Evolutionary conservation across 2,329 filamentous ascomycete genomes (phyloP).

Genomic region (Didymella glomerata): DNA sequence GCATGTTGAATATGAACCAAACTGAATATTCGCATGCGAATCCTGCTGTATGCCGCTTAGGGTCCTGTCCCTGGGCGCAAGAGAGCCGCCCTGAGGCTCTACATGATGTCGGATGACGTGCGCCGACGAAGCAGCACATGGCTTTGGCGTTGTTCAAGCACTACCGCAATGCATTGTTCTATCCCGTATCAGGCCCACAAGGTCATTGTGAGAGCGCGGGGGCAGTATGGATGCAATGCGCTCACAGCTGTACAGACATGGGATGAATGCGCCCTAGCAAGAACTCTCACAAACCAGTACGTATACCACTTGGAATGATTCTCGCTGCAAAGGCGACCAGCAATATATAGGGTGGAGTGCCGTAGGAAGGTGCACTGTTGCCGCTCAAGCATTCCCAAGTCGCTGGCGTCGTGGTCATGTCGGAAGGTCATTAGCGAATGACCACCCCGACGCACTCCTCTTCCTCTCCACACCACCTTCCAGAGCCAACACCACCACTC

Average conservation of each 20-base stretch:
- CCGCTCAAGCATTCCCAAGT: constrained; percentile 37
- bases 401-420: constrained; percentile 36
- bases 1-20: constrained; percentile 27
- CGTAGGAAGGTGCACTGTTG: constrained; percentile 35
- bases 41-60: constrained; percentile 36
- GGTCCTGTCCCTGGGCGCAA: constrained; percentile 40
- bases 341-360: constrained; percentile 27
- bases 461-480: constrained; percentile 38
- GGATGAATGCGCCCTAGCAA: constrained; percentile 28
- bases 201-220: constrained; percentile 12
- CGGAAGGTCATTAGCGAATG: constrained; percentile 36
- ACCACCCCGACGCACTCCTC: constrained; percentile 30
- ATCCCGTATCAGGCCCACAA: background rate
- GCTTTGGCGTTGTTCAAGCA: background rate
- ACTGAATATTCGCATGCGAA: constrained; percentile 33
- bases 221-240: constrained; percentile 3
- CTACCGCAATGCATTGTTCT: background rate
- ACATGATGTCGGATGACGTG: constrained; percentile 19
- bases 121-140: background rate
- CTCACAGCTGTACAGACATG: constrained; percentile 20
- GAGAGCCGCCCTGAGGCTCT: constrained; percentile 41
- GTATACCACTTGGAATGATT: constrained; percentile 21
- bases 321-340: constrained; percentile 31
- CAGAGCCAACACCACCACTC: constrained; percentile 35
- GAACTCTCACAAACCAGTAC: constrained; percentile 11